Evolutionary conservation across 768 basidiomycete genomes (phyloP).

Genomic region (Rhodotorula sphaerocarpa): DNA sequence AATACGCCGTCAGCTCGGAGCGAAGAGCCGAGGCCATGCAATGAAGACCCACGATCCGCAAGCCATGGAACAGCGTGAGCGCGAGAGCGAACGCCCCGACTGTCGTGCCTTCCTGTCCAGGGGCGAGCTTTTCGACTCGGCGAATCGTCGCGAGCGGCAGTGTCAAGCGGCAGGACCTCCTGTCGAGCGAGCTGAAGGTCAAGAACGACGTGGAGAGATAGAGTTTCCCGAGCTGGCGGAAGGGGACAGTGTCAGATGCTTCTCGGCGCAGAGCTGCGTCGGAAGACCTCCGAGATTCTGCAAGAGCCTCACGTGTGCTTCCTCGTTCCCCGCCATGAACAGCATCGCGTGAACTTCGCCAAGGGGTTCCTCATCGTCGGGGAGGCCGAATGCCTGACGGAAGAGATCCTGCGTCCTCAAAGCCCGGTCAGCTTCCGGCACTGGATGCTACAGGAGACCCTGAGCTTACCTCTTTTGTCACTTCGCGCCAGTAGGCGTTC

Average conservation of each 20-base stretch:
- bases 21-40: slow-evolving; percentile 10
- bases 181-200: slow-evolving; percentile 79
- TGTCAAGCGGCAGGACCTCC: slow-evolving; percentile 83
- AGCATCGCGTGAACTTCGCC: slow-evolving; percentile 38
- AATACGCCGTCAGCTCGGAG: background rate
- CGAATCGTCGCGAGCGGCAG: slow-evolving; percentile 85
- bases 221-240: slow-evolving; percentile 73
- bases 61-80: slow-evolving; percentile 83
- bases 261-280: no score
- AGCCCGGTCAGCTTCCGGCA: background rate
- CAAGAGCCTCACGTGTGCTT: slow-evolving; percentile 33
- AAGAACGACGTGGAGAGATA: slow-evolving; percentile 82
- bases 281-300: no score
- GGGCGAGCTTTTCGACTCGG: slow-evolving; percentile 85
- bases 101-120: slow-evolving; percentile 48
- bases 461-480: slow-evolving; percentile 14
- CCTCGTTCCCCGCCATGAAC: slow-evolving; percentile 28
- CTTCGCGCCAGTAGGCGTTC: slow-evolving; percentile 5
- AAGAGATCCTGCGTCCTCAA: slow-evolving; percentile 24
- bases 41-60: slow-evolving; percentile 62
- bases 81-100: slow-evolving; percentile 95
- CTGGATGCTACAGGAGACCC: no score
- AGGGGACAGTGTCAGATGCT: background rate
- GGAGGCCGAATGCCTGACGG: slow-evolving; percentile 36
- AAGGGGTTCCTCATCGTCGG: slow-evolving; percentile 34